phyloP scores from a whole-genome alignment of 352 stramenopile species.

The Phytophthora megakarya region DNA sequence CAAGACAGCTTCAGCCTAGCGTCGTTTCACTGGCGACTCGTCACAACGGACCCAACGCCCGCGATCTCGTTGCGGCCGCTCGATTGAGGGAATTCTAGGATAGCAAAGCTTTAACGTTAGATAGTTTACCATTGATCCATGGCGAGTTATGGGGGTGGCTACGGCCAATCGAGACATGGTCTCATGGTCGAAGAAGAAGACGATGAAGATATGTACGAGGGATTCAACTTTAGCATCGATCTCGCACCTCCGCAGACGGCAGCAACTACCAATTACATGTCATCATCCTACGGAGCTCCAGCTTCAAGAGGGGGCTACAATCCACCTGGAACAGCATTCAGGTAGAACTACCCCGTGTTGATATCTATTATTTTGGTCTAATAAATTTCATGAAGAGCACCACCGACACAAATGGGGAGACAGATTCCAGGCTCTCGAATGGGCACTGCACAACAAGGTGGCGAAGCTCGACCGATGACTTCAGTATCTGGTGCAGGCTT shows the following conservation, averaged over 20 bases:
- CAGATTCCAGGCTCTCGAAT: slow-evolving; percentile 63
- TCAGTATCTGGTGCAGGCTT: slow-evolving; percentile 93
- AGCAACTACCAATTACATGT: slow-evolving; percentile 57
- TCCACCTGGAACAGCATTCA: slow-evolving; percentile 70
- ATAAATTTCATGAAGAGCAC: slow-evolving; percentile 39
- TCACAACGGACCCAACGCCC: slow-evolving; percentile 29
- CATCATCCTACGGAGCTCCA: slow-evolving; percentile 60
- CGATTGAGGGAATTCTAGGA: slow-evolving; percentile 15
- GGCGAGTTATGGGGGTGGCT: slow-evolving; percentile 54
- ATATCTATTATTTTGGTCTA: background rate
- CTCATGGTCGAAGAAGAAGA: slow-evolving; percentile 80
- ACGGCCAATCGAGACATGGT: slow-evolving; percentile 58
- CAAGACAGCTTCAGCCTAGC: background rate
- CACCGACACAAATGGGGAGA: slow-evolving; percentile 79
- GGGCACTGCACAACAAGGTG: slow-evolving; percentile 59
- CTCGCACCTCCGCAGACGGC: slow-evolving; percentile 75
- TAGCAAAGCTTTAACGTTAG: slow-evolving; percentile 2
- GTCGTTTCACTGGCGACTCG: slow-evolving; percentile 43
- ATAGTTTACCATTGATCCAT: slow-evolving; percentile 14
- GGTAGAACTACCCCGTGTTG: slow-evolving; percentile 28
- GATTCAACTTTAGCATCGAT: slow-evolving; percentile 91
- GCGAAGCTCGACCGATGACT: slow-evolving; percentile 92
- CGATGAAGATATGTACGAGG: slow-evolving; percentile 89
- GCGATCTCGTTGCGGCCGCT: slow-evolving; percentile 32
- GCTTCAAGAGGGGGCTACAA: slow-evolving; percentile 69